Evolutionary conservation across 306 rosid species (phyloP).

Genomic region (Cucumis cinereus): DNA sequence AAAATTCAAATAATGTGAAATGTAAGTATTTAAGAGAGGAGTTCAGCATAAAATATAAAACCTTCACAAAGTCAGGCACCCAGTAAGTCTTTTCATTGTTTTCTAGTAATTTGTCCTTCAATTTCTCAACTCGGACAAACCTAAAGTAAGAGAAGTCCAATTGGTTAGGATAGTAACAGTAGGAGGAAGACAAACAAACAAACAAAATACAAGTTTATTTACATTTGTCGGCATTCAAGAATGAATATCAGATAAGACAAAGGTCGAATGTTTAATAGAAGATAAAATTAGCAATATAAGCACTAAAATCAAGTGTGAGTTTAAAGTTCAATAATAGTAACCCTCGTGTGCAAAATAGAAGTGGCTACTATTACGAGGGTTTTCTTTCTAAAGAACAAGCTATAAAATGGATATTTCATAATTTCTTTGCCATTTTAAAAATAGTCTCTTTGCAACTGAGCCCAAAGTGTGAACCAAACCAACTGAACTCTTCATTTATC

Average conservation of each 20-base stretch:
- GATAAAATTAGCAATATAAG: not conserved
- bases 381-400: not conserved
- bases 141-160: slow-evolving; percentile 20
- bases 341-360: too few species aligned
- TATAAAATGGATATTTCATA: not conserved
- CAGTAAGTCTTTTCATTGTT: slow-evolving; percentile 80
- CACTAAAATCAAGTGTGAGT: not conserved
- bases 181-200: not conserved
- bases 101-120: slow-evolving; percentile 74
- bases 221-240: not conserved
- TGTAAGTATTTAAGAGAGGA: not conserved
- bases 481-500: not conserved
- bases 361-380: not conserved
- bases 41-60: not conserved
- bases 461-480: not conserved
- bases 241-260: not conserved
- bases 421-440: not conserved
- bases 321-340: not conserved
- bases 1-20: not conserved
- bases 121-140: slow-evolving; percentile 78
- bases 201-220: not conserved
- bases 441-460: not conserved
- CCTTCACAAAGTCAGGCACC: slow-evolving; percentile 99
- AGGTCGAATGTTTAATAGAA: not conserved
- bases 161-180: not conserved